Conservation (phyloP, 441 rosid species). For the Raphanus hybrid region DNA sequence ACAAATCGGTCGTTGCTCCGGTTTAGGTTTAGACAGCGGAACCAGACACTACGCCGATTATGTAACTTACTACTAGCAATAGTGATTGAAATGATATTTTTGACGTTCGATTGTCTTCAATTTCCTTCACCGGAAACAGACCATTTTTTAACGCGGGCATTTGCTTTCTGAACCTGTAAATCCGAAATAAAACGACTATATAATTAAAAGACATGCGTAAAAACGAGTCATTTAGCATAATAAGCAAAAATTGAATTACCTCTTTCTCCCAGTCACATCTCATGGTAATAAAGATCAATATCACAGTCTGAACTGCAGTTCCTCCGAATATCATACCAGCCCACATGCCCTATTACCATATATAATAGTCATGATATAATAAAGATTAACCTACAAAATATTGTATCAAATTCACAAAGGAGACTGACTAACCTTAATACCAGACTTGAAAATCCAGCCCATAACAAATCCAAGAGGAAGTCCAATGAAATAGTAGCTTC, state of each 20-base stretch:
- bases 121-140: not conserved
- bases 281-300: not conserved
- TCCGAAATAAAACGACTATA: not conserved
- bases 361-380: not conserved
- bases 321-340: not conserved
- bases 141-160: not conserved
- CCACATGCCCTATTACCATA: not conserved
- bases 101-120: not conserved
- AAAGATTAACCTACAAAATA: not conserved
- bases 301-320: not conserved
- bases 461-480: not conserved
- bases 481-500: constrained; percentile 1
- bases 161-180: not conserved
- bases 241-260: not conserved
- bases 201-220: not conserved
- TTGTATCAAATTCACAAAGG: not conserved
- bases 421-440: not conserved
- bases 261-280: constrained; percentile 1
- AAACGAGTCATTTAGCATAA: not conserved
- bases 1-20: not conserved
- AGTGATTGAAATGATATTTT: not conserved
- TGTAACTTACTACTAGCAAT: not conserved
- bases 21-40: not conserved
- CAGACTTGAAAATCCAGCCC: not conserved
- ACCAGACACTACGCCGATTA: not conserved